Base-by-base conservation (phyloP, 805 yeast genomes). In the Ogataea saltuana region DNA sequence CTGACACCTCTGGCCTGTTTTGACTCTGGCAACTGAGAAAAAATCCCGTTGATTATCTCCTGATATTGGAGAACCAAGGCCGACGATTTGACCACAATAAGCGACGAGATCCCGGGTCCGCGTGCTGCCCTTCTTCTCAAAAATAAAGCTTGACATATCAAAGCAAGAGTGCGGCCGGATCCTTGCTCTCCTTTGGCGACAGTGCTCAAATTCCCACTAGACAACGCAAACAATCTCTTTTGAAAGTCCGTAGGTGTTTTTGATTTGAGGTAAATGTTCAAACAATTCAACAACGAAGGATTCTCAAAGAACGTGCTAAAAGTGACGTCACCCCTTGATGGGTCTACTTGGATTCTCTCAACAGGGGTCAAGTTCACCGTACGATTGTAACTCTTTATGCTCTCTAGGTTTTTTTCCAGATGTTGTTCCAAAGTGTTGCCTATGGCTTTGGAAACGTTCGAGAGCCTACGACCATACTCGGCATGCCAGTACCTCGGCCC, bases 161-260 rank as follows among this genome's bases (percentile, higher is more conserved):
- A 15, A 1, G 63, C 49, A n/a, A 55, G 29, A 1, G 66, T 53
- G 27, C 51, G 53, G 11, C 71, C 71, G 15, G 56, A 46, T 1
- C 69, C 69, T 12, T 53, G 57, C 3, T 60, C 57, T 4, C 61
- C 62, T 18, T 61, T 56, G 1, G 67, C 61, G 1, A 66, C 40
- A 2, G 68, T 51, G 31, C 68, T 63, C 20, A 63, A 37, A 23
- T 41, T 40, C 1, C 60, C 56, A 1, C 53, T 42, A 30, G 60
- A 46, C 15, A 65, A 41, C 0, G 67, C 51, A 19, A 60, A 46
- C 8, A 64, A 39, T 27, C 62, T 48, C 25, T 53, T 53, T 36
- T 67, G 70, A 27, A 56, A 59, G 5, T 59, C 56, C 4, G 68
- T 63, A 9, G 65, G 60, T 9, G 19, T 27, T 6, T 38, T 23